These are phyloP conservation scores for Colletotrichum paranaense DNA, from an alignment of 2,329 filamentous ascomycete genomes.

Conservation along the genomic window DNA sequence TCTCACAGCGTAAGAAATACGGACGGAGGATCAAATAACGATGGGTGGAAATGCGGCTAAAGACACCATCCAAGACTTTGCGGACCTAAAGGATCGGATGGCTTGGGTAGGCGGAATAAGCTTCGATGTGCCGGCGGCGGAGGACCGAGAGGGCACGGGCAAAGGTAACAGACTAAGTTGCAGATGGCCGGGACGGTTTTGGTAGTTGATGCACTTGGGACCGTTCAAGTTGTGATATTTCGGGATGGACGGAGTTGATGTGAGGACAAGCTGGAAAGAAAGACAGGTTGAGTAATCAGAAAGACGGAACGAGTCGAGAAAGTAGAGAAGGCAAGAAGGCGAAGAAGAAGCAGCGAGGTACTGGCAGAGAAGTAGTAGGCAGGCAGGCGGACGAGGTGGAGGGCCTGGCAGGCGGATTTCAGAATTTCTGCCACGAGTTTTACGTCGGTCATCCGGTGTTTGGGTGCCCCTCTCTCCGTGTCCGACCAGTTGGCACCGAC, in stretches of 20 bases:
- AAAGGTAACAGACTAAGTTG: constrained; percentile 8
- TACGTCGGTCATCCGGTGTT: constrained; percentile 30
- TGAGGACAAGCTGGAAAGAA: background rate
- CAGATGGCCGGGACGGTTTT: background rate
- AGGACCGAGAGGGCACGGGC: constrained; percentile 19
- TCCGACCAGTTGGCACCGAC: constrained; percentile 26
- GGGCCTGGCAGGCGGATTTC: constrained; percentile 2
- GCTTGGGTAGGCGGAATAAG: constrained; percentile 27
- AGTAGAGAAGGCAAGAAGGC: background rate
- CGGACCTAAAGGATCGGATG: constrained; percentile 17
- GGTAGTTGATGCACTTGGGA: background rate
- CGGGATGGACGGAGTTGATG: background rate
- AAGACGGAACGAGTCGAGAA: background rate
- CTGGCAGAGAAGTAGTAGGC: background rate
- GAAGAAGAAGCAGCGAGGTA: background rate
- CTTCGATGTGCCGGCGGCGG: constrained; percentile 25
- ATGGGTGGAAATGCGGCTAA: constrained; percentile 15
- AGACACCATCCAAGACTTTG: constrained; percentile 9
- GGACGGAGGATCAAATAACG: constrained; percentile 16
- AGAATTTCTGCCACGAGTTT: constrained; percentile 32
- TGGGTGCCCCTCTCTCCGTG: constrained; percentile 30
- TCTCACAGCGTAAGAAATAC: constrained; percentile 8
- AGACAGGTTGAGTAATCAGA: background rate
- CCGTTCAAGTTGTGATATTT: background rate
- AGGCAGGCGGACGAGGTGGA: background rate